phyloP scores from a whole-genome alignment of 2,329 filamentous ascomycete genomes.

The Gliomastix tumulicola region DNA sequence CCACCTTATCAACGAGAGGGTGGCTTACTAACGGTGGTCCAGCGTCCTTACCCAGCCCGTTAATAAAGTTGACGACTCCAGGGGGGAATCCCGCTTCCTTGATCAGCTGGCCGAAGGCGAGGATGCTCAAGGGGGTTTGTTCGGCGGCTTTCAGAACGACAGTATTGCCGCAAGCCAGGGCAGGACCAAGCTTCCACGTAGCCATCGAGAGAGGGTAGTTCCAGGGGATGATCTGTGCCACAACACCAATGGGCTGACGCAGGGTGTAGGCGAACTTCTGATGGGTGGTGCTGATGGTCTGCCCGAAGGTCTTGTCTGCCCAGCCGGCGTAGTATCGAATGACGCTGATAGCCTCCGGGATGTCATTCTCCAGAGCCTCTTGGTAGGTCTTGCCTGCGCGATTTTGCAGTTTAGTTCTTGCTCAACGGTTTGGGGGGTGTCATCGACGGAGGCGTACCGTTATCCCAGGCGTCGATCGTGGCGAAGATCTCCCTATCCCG shows the following conservation, averaged over 20 bases:
- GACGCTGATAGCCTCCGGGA: conserved; percentile 28
- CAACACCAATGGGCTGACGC: conserved; percentile 62
- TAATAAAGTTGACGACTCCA: conserved; percentile 65
- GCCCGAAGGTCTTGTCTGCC: conserved; percentile 66
- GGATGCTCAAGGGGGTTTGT: conserved; percentile 51
- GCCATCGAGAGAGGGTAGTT: conserved; percentile 67
- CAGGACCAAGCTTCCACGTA: conserved; percentile 66
- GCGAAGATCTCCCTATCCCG: conserved; percentile 42
- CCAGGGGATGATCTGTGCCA: conserved; percentile 64
- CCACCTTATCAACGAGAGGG: conserved; percentile 60
- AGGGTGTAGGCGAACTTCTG: conserved; percentile 63
- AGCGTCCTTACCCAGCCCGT: conserved; percentile 57
- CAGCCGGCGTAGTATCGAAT: conserved; percentile 64
- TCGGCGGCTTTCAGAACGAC: conserved; percentile 56
- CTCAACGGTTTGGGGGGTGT: no score
- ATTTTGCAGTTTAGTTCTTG: not conserved
- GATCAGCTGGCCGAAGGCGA: conserved; percentile 55
- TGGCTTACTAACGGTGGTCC: conserved; percentile 59
- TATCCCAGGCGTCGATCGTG: conserved; percentile 66
- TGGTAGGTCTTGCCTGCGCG: conserved; percentile 48
- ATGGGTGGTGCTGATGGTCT: conserved; percentile 57
- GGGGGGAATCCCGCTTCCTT: conserved; percentile 66
- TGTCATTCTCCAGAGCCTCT: conserved; percentile 51
- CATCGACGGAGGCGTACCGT: conserved; percentile 39
- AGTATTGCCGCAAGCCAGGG: conserved; percentile 51